phyloP scores from a whole-genome alignment of 1,284 basidiomycete genomes.

The Laetiporus sulphureus region DNA sequence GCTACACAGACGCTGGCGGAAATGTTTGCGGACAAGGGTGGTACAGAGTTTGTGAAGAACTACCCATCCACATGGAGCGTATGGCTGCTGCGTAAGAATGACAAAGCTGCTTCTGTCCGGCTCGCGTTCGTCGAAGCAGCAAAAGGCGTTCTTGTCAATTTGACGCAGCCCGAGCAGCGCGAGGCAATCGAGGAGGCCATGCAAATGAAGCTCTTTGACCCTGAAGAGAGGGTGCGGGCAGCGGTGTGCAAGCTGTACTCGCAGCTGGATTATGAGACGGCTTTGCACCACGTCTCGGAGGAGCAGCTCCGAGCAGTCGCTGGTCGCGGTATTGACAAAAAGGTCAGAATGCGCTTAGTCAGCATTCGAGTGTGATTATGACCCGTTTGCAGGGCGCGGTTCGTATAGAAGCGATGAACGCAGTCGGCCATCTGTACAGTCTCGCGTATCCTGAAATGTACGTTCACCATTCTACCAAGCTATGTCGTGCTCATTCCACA shows the following conservation, averaged over 20 bases:
- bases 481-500: conserved; percentile 3
- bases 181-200: conserved; percentile 70
- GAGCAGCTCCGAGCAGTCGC: conserved; percentile 60
- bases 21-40: conserved; percentile 81
- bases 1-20: conserved; percentile 83
- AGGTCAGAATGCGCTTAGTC: too few species aligned
- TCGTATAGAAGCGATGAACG: conserved; percentile 74
- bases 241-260: conserved; percentile 81
- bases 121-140: conserved; percentile 75
- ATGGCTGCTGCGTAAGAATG: conserved; percentile 80
- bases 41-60: conserved; percentile 67
- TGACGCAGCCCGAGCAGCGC: conserved; percentile 67
- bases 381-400: conserved; percentile 54
- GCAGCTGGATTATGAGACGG: conserved; percentile 86
- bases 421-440: conserved; percentile 75
- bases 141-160: conserved; percentile 54
- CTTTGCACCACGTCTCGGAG: conserved; percentile 74
- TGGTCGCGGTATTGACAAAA: conserved; percentile 81
- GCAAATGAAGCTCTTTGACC: conserved; percentile 69
- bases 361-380: too few species aligned
- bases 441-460: conserved; percentile 89
- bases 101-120: conserved; percentile 70
- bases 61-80: conserved; percentile 83
- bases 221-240: conserved; percentile 88
- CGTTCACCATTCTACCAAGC: conserved; percentile 22